Percentiles rank a stretch among this genome's conserved stretches.
Conservation (phyloP, 148 eudicot species). For the Polygonum maritimum region DNA sequence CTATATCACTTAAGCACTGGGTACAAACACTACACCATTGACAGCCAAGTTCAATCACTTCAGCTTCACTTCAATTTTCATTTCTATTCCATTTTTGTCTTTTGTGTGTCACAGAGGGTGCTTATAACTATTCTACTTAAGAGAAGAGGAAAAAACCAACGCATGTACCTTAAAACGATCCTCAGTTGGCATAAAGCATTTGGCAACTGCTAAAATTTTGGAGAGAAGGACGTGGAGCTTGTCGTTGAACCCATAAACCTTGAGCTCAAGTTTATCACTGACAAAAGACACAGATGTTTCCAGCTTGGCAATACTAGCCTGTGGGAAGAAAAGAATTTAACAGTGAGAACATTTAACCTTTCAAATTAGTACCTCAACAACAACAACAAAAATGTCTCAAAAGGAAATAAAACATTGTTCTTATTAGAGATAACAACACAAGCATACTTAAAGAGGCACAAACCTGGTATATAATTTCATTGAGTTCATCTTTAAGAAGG, state of each 20-base stretch:
- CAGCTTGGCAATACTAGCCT: slow-evolving; percentile 93
- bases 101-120: neutral
- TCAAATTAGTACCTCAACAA: neutral
- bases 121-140: neutral
- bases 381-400: neutral
- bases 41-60: neutral
- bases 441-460: slow-evolving; percentile 11
- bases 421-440: neutral
- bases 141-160: neutral
- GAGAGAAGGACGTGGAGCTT: slow-evolving; percentile 76
- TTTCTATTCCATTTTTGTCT: neutral
- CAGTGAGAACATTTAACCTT: neutral
- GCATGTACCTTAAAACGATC: slow-evolving; percentile 76
- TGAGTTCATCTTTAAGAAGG: slow-evolving; percentile 89
- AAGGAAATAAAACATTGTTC: neutral
- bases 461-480: slow-evolving; percentile 90
- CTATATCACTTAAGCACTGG: no score
- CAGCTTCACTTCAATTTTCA: neutral
- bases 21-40: neutral
- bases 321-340: slow-evolving; percentile 18
- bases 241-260: slow-evolving; percentile 89
- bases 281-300: slow-evolving; percentile 80
- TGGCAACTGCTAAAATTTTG: slow-evolving; percentile 59
- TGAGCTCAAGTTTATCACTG: slow-evolving; percentile 82
- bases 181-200: slow-evolving; percentile 60